Evolutionary conservation across 106 monocot genomes (phyloP), one percentile per base, ranked within the genome.

Genomic region (Dioscorea alata): DNA sequence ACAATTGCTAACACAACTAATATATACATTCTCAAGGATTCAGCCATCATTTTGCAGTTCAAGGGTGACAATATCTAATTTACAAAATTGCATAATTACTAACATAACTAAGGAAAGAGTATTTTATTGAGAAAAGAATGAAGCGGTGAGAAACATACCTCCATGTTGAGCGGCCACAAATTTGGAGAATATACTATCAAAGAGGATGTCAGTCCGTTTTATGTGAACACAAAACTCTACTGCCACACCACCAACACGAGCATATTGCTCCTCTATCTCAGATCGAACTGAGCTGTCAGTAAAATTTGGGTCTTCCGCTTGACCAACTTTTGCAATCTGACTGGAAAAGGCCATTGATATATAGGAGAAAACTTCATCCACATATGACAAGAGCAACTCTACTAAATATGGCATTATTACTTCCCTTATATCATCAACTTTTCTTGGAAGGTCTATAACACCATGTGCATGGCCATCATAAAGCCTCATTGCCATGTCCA

Each of bases 381-480:
- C 92, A 77, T 99, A 99, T 49, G 81, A 92, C 31, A 87, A 74
- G 16, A 99, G 73, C 63, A 99, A 70, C 79, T 99, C 97, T 25
- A 93, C 87, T 8, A 99, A 78, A 81, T 85, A 99, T 32, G 87
- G 90, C 92, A 99, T 92, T 72, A 93, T 99, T 72, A 71, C 76
- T 33, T 93, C 88, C 52, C 87, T 71, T 69, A 99, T 93, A 63
- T 74, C 67, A 72, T 83, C 92, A 74, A 90, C 72, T 60, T 74
- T 79, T 69, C 85, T 87, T 49, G 97, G 97, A 74, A 99, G 89
- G 90, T 93, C 97, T 65, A 99, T 81, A 67, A 99, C 97, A 68
- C 97, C 97, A 69, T 90, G 92, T 65, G 92, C 78, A 61, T 90
- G 92, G n/a, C 97, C 97, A 85, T 99, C 97, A 73, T 93, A 93